These are phyloP conservation scores for Eimeria brunetti DNA, from an alignment of 169 alveolate species.

Conservation along the genomic window DNA sequence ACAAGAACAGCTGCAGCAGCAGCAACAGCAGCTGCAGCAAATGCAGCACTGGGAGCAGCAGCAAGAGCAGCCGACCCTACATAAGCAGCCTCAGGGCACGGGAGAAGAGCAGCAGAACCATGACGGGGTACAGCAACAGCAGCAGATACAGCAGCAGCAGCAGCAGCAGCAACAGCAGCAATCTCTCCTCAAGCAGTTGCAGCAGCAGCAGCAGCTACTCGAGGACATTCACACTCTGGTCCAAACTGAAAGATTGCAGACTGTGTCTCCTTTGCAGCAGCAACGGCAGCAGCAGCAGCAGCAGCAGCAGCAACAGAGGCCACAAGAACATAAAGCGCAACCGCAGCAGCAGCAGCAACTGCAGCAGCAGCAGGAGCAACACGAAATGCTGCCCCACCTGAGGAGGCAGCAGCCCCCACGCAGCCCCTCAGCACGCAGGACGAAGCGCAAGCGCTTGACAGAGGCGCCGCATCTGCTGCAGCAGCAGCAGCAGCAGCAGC, in stretches of 20 bases:
- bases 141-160: not conserved
- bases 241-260: too few relatives aligned
- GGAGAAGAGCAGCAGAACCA: not conserved
- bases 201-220: not conserved
- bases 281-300: not conserved
- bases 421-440: conserved; percentile 34
- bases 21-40: not conserved
- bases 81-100: too few relatives aligned
- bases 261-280: not conserved
- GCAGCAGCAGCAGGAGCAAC: not conserved
- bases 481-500: conserved; percentile 27
- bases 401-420: conserved; percentile 3
- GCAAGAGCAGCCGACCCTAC: not conserved
- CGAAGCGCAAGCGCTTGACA: conserved; percentile 37
- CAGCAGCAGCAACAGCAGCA: not conserved
- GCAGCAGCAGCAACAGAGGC: not conserved
- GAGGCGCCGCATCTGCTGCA: conserved; percentile 18
- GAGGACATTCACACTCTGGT: not conserved
- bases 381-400: not conserved
- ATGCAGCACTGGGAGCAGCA: not conserved
- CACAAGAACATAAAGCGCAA: not conserved
- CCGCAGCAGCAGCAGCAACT: not conserved
- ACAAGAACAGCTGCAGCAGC: not conserved
- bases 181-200: not conserved
- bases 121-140: not conserved